These are phyloP conservation scores for Claviceps humidiphila DNA, from an alignment of 2,329 filamentous ascomycete genomes.

Conservation along the genomic window DNA sequence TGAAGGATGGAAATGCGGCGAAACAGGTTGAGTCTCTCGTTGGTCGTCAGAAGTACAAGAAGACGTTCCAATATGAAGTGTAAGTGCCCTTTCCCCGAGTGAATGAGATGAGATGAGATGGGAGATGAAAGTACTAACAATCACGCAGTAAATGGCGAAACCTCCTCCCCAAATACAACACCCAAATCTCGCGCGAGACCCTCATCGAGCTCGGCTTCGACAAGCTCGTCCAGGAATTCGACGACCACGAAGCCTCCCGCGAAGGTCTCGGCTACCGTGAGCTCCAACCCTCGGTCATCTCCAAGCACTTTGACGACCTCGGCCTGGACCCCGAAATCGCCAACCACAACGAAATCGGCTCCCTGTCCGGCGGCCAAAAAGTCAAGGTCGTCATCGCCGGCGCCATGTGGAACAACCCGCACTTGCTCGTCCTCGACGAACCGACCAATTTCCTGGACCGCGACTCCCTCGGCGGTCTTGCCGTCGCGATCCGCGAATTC, in stretches of 20 bases:
- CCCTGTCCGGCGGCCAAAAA: constrained; percentile 91
- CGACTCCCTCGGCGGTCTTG: constrained; percentile 88
- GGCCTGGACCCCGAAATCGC: constrained; percentile 95
- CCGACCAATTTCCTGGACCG: constrained; percentile 99
- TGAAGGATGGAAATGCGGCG: constrained; percentile 67
- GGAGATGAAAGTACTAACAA: neutral
- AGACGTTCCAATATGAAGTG: constrained; percentile 97
- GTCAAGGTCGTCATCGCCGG: constrained; percentile 97
- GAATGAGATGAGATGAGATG: too few relatives aligned
- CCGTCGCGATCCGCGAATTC: constrained; percentile 96
- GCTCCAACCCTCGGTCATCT: constrained; percentile 84
- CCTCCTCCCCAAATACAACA: constrained; percentile 85
- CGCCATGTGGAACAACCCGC: constrained; percentile 98
- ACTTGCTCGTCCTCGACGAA: constrained; percentile 93
- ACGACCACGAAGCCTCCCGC: constrained; percentile 96
- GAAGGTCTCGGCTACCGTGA: constrained; percentile 94
- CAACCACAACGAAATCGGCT: constrained; percentile 96
- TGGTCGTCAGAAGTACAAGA: constrained; percentile 97
- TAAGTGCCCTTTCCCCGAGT: constrained; percentile 28
- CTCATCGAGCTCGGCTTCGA: constrained; percentile 72
- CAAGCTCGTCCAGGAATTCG: constrained; percentile 95
- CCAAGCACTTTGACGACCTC: constrained; percentile 95
- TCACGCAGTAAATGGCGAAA: constrained; percentile 64
- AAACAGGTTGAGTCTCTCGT: constrained; percentile 79
- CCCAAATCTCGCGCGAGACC: constrained; percentile 84